Evolutionary conservation across 1,284 basidiomycete species (phyloP).

Genomic region (Ganoderma lingzhi): DNA sequence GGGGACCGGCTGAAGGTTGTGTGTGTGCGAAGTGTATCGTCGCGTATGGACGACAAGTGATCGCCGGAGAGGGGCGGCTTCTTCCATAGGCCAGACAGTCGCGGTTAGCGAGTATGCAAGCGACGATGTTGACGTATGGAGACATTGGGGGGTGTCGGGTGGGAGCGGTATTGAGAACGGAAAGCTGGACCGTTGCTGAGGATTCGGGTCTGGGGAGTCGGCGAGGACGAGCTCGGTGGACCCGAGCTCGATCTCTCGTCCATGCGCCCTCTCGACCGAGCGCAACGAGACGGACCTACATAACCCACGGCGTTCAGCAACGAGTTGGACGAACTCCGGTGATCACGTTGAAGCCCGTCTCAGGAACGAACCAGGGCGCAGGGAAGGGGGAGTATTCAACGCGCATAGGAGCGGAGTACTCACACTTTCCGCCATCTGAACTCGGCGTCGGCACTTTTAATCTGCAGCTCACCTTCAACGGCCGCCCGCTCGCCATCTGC

Average conservation of each 20-base stretch:
- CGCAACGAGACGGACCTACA: constrained; percentile 69
- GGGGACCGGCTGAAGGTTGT: constrained; percentile 61
- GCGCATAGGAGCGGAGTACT: constrained; percentile 40
- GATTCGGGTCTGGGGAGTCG: constrained; percentile 42
- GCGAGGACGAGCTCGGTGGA: constrained; percentile 61
- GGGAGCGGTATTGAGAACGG: constrained; percentile 81
- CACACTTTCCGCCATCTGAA: constrained; percentile 74
- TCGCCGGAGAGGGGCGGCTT: constrained; percentile 54
- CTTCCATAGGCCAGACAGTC: constrained; percentile 61
- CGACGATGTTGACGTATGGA: constrained; percentile 74
- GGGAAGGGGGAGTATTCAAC: not conserved
- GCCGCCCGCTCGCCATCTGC: constrained; percentile 81
- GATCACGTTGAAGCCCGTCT: not conserved
- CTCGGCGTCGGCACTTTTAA: constrained; percentile 66
- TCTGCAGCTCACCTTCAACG: constrained; percentile 83
- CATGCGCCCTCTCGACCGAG: constrained; percentile 69
- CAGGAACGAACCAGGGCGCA: not conserved
- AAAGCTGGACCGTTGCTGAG: constrained; percentile 63
- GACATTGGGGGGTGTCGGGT: constrained; percentile 78
- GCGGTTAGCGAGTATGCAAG: constrained; percentile 73
- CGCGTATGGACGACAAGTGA: constrained; percentile 73
- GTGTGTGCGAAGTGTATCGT: constrained; percentile 73
- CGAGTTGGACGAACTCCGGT: not conserved
- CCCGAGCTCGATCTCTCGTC: constrained; percentile 70
- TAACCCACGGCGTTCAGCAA: constrained; percentile 3